These are phyloP conservation scores for Gossypium gossypioides DNA, from an alignment of 441 rosid species.

Conservation along the genomic window DNA sequence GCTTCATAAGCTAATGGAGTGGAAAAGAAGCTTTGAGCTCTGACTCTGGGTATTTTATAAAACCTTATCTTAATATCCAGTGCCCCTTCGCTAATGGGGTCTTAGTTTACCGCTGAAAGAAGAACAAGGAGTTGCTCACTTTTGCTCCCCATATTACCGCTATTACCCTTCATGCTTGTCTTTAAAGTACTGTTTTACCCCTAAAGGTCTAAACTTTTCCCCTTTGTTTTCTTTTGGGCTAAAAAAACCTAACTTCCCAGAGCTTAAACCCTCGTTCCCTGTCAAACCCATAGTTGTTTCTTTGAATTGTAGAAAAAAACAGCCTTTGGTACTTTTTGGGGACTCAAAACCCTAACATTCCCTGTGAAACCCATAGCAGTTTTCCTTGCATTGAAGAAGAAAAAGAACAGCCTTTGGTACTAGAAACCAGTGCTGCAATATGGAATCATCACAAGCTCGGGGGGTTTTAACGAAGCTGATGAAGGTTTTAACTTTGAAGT, in stretches of 20 bases:
- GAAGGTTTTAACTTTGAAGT: constrained; percentile 5
- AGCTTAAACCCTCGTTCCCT: background rate
- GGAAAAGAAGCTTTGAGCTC: background rate
- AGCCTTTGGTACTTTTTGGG: background rate
- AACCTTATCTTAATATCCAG: constrained; percentile 16
- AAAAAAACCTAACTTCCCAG: background rate
- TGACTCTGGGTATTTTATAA: background rate
- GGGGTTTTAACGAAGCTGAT: constrained; percentile 9
- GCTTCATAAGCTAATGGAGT: background rate
- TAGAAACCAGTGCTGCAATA: background rate
- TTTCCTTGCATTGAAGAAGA: constrained; percentile 11
- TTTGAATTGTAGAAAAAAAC: background rate
- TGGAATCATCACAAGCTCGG: constrained; percentile 17
- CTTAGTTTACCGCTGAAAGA: background rate
- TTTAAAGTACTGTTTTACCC: background rate
- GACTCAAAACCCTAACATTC: background rate
- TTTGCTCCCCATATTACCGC: background rate
- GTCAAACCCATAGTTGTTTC: background rate
- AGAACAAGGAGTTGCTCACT: background rate
- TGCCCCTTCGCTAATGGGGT: background rate
- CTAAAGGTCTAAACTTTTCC: background rate
- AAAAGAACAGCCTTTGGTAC: constrained; percentile 4
- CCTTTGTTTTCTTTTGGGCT: background rate
- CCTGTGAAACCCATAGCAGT: background rate
- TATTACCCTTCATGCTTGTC: constrained; percentile 2